phyloP scores from a whole-genome alignment of 176 grass and related monocot genomes.

The Bothriochloa decipiens region DNA sequence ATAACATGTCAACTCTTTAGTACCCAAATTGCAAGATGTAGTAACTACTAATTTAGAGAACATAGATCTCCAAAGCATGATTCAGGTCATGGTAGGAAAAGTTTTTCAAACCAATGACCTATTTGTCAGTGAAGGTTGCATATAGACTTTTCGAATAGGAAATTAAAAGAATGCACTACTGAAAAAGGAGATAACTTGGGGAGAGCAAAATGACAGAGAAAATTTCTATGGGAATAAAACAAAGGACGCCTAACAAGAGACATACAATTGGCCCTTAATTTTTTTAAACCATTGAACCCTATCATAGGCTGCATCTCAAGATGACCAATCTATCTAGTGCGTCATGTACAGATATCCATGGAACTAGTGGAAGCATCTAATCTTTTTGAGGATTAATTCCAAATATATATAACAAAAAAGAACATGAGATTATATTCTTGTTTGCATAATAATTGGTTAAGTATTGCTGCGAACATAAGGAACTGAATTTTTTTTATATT shows the following conservation, averaged over 20 bases:
- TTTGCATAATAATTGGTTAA: not conserved
- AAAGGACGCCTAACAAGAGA: not conserved
- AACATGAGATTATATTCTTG: not conserved
- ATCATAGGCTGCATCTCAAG: not conserved
- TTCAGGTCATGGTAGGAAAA: not conserved
- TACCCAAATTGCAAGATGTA: not conserved
- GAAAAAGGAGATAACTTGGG: not conserved
- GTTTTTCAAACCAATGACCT: not conserved
- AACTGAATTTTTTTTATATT: not conserved
- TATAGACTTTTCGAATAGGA: not conserved
- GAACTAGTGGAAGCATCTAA: not conserved
- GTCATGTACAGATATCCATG: not conserved
- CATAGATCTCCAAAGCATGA: not conserved
- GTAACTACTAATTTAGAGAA: not conserved
- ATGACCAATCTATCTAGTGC: not conserved
- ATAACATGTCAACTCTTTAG: not conserved
- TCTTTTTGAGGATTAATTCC: not conserved
- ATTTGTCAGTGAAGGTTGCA: not conserved
- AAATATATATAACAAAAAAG: not conserved
- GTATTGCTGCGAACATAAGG: not conserved
- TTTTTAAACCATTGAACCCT: not conserved
- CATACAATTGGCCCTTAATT: not conserved
- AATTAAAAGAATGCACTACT: not conserved
- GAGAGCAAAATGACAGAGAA: not conserved
- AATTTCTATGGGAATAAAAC: constrained; percentile 20